Evolutionary conservation across 2,329 filamentous ascomycete species (phyloP), one percentile per base, ranked within the genome.

Genomic region (Cercospora sp.): DNA sequence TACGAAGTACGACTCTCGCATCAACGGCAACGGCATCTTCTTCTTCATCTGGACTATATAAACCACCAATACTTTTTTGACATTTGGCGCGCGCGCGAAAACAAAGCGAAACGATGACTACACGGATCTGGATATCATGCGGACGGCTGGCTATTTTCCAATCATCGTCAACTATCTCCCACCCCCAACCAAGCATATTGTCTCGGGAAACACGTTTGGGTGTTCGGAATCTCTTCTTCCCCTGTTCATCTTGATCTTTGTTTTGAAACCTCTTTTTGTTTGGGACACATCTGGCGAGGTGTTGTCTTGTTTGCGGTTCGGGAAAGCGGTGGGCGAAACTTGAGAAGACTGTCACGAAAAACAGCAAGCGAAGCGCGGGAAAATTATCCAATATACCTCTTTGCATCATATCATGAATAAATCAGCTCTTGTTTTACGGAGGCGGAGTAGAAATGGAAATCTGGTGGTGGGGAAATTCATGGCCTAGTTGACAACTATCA

Each of bases 1-100:
- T 68, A 73, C 70, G 71, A 73, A 71, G 49, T 64, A 64, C 62
- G 45, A 64, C 61, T 63, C 55, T 68, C 68, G 69, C 65, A 70
- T 66, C 53, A 62, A 70, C 66, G 64, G 69, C 51, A 71, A 71
- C 69, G 68, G 67, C 69, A 68, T 71, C 59, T 61, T 51, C 18
- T 51, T 63, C 53, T 64, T 40, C 43, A 65, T 59, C 65, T 71
- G 63, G 63, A 57, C 60, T 61, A 60, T 66, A 57, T 63, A 37
- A 55, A 43, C 10, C 53, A n/a, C 10, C 53, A n/a, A 58, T 10
- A 58, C 26, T 34, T 58, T 32, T 30, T 58, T 16, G 26, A 58
- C 13, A 58, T 58, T 58, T 58, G 53, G 53, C 53, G 53, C 26
- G 30, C 28, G 53, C 26, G 30, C 28, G 53, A 30, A 58, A 34